phyloP scores from a whole-genome alignment of 1,284 basidiomycete genomes.

The Sporisorium sorghi region DNA sequence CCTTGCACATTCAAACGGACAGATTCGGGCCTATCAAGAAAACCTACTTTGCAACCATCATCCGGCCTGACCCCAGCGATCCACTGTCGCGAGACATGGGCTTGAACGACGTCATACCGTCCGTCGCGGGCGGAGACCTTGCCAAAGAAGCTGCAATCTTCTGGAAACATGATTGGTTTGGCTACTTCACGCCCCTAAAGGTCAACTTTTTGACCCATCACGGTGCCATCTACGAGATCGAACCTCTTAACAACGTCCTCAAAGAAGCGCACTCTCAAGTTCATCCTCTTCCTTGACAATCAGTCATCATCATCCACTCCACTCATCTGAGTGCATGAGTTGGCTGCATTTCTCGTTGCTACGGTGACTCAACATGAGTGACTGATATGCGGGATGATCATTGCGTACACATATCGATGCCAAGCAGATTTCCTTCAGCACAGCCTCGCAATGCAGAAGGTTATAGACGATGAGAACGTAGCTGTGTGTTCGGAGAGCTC shows the following conservation, averaged over 20 bases:
- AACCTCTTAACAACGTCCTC: not conserved
- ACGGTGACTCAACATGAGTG: too few relatives aligned
- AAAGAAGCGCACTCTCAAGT: too few relatives aligned
- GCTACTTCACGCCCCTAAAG: conserved; percentile 1
- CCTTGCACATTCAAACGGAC: not conserved
- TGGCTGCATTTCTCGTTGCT: too few relatives aligned
- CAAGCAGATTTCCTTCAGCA: too few relatives aligned
- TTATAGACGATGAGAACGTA: too few relatives aligned
- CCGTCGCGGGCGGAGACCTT: not conserved
- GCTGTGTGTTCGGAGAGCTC: too few relatives aligned
- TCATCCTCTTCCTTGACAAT: not conserved
- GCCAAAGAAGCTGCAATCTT: conserved; percentile 16
- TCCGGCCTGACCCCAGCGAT: not conserved
- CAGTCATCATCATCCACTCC: too few relatives aligned
- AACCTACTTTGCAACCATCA: not conserved
- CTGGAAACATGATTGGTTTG: conserved; percentile 8
- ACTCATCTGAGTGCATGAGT: too few relatives aligned
- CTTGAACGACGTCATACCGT: not conserved
- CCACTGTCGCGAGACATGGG: conserved; percentile 1
- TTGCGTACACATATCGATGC: too few relatives aligned
- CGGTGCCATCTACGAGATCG: not conserved
- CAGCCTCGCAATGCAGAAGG: too few relatives aligned
- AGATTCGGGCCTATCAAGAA: not conserved
- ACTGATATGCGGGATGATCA: too few relatives aligned
- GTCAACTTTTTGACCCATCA: conserved; percentile 8